Evolutionary conservation across 176 grass and related monocot genomes (phyloP).

Genomic region (Raddia guianensis): DNA sequence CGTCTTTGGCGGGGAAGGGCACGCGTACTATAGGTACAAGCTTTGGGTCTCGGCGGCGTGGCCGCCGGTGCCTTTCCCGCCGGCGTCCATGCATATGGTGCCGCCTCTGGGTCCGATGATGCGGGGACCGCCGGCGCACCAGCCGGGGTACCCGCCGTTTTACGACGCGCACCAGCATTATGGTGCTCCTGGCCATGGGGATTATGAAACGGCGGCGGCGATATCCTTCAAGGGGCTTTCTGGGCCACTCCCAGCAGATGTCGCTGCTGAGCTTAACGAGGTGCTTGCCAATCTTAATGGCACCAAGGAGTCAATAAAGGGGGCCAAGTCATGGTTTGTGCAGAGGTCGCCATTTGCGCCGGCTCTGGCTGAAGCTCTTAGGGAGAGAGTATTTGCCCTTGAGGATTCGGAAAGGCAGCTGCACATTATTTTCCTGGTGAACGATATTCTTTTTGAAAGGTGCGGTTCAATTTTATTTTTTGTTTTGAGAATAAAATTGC

Average conservation of each 20-base stretch:
- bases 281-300: conserved; percentile 80
- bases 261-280: conserved; percentile 75
- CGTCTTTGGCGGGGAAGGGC: conserved; percentile 95
- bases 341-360: conserved; percentile 72
- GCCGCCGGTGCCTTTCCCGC: conserved; percentile 44
- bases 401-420: conserved; percentile 95
- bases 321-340: conserved; percentile 91
- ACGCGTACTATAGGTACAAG: conserved; percentile 94
- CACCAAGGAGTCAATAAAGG: conserved; percentile 98
- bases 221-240: conserved; percentile 74
- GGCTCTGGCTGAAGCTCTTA: conserved; percentile 80
- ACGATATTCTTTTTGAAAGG: conserved; percentile 99
- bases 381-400: conserved; percentile 72
- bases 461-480: conserved; percentile 25
- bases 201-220: conserved; percentile 52
- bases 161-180: conserved; percentile 76
- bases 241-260: conserved; percentile 73
- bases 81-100: conserved; percentile 59
- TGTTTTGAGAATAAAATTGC: neutral
- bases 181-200: conserved; percentile 49
- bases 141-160: conserved; percentile 61
- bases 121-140: conserved; percentile 58
- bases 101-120: conserved; percentile 52
- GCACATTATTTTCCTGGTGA: conserved; percentile 92
- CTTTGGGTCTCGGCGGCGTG: conserved; percentile 57